phyloP scores from a whole-genome alignment of 2,329 filamentous ascomycete genomes.

The Aspergillus sp. region DNA sequence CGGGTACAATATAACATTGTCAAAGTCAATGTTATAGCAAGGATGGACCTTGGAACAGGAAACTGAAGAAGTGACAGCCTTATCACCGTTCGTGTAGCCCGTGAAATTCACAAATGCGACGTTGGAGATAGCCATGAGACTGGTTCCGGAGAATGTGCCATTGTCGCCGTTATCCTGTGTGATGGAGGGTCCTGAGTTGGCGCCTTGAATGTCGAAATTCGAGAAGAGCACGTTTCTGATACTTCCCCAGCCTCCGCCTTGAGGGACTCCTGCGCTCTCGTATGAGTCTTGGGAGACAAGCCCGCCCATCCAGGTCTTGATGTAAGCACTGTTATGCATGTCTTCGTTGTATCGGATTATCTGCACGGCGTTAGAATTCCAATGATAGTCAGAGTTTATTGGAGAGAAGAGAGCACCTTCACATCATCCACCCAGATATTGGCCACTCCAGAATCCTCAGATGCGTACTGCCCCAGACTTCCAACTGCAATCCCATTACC shows the following conservation, averaged over 20 bases:
- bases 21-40: constrained; percentile 48
- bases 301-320: constrained; percentile 54
- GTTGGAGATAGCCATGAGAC: constrained; percentile 47
- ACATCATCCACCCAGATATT: constrained; percentile 48
- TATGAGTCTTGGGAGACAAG: constrained; percentile 44
- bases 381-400: not conserved
- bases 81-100: constrained; percentile 37
- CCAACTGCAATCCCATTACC: constrained; percentile 52
- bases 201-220: constrained; percentile 48
- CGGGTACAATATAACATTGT: constrained; percentile 35
- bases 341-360: constrained; percentile 44
- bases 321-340: constrained; percentile 48
- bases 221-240: constrained; percentile 48
- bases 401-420: constrained; percentile 9
- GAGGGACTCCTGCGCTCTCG: constrained; percentile 45
- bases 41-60: constrained; percentile 46
- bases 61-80: constrained; percentile 36
- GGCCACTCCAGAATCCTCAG: constrained; percentile 49
- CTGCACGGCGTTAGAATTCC: constrained; percentile 4
- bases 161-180: constrained; percentile 49
- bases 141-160: constrained; percentile 45
- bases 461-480: constrained; percentile 50
- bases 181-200: constrained; percentile 41
- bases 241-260: constrained; percentile 52
- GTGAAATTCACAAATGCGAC: constrained; percentile 50